Evolutionary conservation across 2,329 filamentous ascomycete genomes (phyloP).

Genomic region (Lachnellula occidentalis): DNA sequence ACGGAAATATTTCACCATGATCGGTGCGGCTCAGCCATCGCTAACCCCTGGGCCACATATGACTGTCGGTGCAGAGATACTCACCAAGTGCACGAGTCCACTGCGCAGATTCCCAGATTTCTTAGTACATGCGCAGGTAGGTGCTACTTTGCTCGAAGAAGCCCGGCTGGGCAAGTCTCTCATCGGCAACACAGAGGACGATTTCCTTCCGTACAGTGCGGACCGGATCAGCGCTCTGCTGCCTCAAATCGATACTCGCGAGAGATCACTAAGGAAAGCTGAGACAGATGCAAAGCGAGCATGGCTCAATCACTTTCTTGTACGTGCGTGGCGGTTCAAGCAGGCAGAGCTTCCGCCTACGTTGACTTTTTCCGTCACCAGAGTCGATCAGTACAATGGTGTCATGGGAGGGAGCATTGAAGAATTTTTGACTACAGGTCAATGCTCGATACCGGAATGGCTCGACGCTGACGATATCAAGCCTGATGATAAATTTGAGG

Average conservation of each 20-base stretch:
- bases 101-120: conserved; percentile 61
- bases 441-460: conserved; percentile 8
- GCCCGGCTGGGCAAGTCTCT: conserved; percentile 33
- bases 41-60: conserved; percentile 50
- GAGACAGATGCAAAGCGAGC: conserved; percentile 34
- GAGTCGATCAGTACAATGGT: conserved; percentile 1
- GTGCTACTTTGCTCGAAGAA: conserved; percentile 49
- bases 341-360: conserved; percentile 43
- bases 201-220: conserved; percentile 29
- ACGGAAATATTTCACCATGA: conserved; percentile 30
- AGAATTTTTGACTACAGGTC: conserved; percentile 10
- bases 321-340: conserved; percentile 52
- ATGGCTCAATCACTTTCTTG: conserved; percentile 55
- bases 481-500: conserved; percentile 49
- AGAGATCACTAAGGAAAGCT: conserved; percentile 20
- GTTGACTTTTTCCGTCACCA: conserved; percentile 32
- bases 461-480: conserved; percentile 35
- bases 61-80: conserved; percentile 53
- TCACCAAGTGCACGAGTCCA: conserved; percentile 59
- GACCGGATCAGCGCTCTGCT: conserved; percentile 24
- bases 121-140: conserved; percentile 61
- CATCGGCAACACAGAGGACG: conserved; percentile 27
- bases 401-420: neutral
- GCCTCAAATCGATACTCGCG: conserved; percentile 24
- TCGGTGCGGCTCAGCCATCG: conserved; percentile 48